Evolutionary conservation across 805 yeast genomes (phyloP).

Genomic region (Diddensiella caesifluorescens): DNA sequence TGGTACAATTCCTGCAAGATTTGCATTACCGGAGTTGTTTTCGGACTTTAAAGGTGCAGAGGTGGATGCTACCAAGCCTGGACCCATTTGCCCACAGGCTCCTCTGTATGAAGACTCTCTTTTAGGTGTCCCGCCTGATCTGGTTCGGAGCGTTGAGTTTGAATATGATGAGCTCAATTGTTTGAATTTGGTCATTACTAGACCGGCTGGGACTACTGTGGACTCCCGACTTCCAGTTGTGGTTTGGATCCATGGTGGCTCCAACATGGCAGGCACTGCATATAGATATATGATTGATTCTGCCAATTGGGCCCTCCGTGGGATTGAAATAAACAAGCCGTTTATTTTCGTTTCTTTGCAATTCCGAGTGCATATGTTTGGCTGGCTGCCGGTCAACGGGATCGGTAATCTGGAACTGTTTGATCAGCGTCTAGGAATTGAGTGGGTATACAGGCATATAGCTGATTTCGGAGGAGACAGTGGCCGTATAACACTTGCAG

Average conservation of each 20-base stretch:
- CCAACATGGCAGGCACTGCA: constrained; percentile 33
- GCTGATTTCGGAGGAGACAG: constrained; percentile 44
- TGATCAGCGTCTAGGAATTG: constrained; percentile 44
- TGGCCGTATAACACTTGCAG: constrained; percentile 39
- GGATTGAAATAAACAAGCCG: constrained; percentile 23
- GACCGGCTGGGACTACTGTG: constrained; percentile 18
- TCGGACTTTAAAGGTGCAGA: constrained; percentile 9
- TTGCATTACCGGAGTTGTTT: constrained; percentile 1
- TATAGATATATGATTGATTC: constrained; percentile 29
- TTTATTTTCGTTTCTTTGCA: constrained; percentile 36
- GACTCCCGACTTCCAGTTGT: constrained; percentile 32
- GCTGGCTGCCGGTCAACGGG: constrained; percentile 38
- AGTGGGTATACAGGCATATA: constrained; percentile 43
- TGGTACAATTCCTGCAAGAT: constrained; percentile 7
- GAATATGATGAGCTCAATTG: constrained; percentile 30
- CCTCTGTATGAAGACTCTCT: constrained; percentile 17
- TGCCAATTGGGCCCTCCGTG: constrained; percentile 23
- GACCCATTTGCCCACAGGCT: constrained; percentile 22
- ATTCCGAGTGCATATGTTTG: constrained; percentile 36
- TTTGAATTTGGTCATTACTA: constrained; percentile 29
- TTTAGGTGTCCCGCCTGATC: constrained; percentile 21
- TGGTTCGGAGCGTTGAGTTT: constrained; percentile 19
- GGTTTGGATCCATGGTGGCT: constrained; percentile 39
- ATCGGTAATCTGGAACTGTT: constrained; percentile 39
- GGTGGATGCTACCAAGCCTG: constrained; percentile 17